Conservation (phyloP, 805 yeast species). For the Pichia paraexigua region DNA sequence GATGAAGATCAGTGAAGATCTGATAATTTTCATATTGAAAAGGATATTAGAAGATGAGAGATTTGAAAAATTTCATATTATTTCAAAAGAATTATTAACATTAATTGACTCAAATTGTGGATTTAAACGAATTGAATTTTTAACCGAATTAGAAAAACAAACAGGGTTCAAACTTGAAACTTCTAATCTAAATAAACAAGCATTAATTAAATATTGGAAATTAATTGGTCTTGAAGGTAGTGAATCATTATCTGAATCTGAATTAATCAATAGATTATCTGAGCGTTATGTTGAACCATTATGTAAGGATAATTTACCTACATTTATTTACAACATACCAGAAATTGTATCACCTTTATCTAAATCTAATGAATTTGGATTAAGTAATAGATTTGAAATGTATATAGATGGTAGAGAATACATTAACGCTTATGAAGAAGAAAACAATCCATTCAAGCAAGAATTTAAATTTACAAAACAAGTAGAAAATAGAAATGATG, state of each 20-base stretch:
- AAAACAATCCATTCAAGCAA: slow-evolving; percentile 78
- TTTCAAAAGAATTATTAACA: slow-evolving; percentile 14
- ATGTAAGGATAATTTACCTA: slow-evolving; percentile 46
- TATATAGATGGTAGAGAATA: slow-evolving; percentile 75
- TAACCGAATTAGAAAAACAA: slow-evolving; percentile 49
- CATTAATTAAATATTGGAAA: neutral
- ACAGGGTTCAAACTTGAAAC: slow-evolving; percentile 33
- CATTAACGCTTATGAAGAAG: slow-evolving; percentile 94
- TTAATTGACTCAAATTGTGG: slow-evolving; percentile 15
- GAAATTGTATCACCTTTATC: slow-evolving; percentile 81
- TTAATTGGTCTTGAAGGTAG: neutral
- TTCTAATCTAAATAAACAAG: neutral
- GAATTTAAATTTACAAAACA: slow-evolving; percentile 54
- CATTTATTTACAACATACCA: slow-evolving; percentile 78
- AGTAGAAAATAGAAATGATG: slow-evolving; percentile 35
- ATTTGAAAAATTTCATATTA: slow-evolving; percentile 15
- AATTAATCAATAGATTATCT: slow-evolving; percentile 20
- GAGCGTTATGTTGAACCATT: slow-evolving; percentile 55
- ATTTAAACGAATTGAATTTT: slow-evolving; percentile 51
- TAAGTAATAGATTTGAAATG: slow-evolving; percentile 58
- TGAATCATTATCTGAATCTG: slow-evolving; percentile 1
- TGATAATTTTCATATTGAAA: slow-evolving; percentile 38
- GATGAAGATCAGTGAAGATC: slow-evolving; percentile 52
- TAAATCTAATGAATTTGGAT: slow-evolving; percentile 40
- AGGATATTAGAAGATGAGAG: slow-evolving; percentile 22